These are phyloP conservation scores for Somion occarium DNA, from an alignment of 1,284 basidiomycete species.

Conservation along the genomic window DNA sequence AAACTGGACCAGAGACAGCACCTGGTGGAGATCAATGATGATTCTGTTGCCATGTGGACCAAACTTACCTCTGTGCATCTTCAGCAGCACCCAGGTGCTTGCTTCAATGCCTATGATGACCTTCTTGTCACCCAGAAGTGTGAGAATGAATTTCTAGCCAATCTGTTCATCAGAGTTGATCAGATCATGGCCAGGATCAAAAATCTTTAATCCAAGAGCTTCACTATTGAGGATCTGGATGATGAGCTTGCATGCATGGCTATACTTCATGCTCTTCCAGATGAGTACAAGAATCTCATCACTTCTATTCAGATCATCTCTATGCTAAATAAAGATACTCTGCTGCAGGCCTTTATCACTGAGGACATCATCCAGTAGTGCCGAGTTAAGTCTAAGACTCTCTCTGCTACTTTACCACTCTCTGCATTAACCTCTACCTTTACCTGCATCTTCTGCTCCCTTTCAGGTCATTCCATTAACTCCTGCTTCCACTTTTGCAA, in stretches of 20 bases:
- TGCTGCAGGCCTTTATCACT: constrained; percentile 19
- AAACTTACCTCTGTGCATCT: constrained; percentile 3
- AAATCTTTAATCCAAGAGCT: constrained; percentile 19
- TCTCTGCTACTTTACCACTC: background rate
- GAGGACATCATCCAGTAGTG: constrained; percentile 15
- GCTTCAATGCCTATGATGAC: constrained; percentile 28
- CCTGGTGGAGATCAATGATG: constrained; percentile 2
- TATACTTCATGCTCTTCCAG: constrained; percentile 12
- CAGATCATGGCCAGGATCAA: constrained; percentile 21
- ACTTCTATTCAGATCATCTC: constrained; percentile 19
- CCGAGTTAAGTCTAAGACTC: background rate
- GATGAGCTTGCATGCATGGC: constrained; percentile 18
- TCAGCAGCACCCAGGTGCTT: background rate
- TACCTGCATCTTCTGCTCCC: background rate
- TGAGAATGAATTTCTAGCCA: constrained; percentile 24
- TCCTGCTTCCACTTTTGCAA: background rate
- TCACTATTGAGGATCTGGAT: constrained; percentile 22
- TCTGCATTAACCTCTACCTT: background rate
- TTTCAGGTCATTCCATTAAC: background rate
- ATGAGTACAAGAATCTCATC: constrained; percentile 17
- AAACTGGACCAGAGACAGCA: constrained; percentile 1
- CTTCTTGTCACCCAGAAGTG: constrained; percentile 27
- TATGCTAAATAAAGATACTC: constrained; percentile 18
- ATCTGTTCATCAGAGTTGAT: constrained; percentile 23
- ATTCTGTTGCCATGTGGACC: background rate